phyloP scores from a whole-genome alignment of 2,329 filamentous ascomycete species.

The Alternaria viburni region DNA sequence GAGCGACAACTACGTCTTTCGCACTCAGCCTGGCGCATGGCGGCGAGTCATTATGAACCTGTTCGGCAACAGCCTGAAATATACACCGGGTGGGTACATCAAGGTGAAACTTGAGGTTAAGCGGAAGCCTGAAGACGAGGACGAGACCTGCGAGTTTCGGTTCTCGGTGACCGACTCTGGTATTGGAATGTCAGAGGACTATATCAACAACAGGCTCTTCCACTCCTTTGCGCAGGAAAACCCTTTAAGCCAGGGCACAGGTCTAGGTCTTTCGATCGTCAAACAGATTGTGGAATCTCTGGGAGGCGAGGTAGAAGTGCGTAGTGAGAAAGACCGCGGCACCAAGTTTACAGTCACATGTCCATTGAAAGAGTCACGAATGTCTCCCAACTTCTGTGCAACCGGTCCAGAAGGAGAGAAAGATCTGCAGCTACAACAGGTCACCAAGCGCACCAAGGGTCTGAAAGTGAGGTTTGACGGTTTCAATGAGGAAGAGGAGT shows the following conservation, averaged over 20 bases:
- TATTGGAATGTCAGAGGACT: constrained; percentile 51
- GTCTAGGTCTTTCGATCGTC: constrained; percentile 49
- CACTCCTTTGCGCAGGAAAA: constrained; percentile 51
- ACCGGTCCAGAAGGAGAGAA: constrained; percentile 30
- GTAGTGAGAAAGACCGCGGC: constrained; percentile 43
- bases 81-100: constrained; percentile 46
- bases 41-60: constrained; percentile 50
- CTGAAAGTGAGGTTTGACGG: constrained; percentile 42
- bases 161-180: constrained; percentile 48
- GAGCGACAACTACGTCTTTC: constrained; percentile 44
- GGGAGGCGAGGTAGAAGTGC: constrained; percentile 46
- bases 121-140: constrained; percentile 19
- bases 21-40: constrained; percentile 49
- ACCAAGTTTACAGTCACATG: constrained; percentile 48
- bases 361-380: constrained; percentile 37
- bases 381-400: constrained; percentile 37
- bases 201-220: constrained; percentile 45
- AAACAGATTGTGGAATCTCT: constrained; percentile 48
- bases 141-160: constrained; percentile 37
- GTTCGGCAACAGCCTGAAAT: constrained; percentile 50
- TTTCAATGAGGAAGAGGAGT: constrained; percentile 42
- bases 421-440: constrained; percentile 26
- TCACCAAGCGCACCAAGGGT: constrained; percentile 37
- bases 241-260: constrained; percentile 47
- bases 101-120: constrained; percentile 45